A percentile compares a stretch with the other conserved stretches of the same genome.
Evolutionary conservation across 495 filamentous ascomycete species (phyloP).

Genomic region (Xylaria telfairii): DNA sequence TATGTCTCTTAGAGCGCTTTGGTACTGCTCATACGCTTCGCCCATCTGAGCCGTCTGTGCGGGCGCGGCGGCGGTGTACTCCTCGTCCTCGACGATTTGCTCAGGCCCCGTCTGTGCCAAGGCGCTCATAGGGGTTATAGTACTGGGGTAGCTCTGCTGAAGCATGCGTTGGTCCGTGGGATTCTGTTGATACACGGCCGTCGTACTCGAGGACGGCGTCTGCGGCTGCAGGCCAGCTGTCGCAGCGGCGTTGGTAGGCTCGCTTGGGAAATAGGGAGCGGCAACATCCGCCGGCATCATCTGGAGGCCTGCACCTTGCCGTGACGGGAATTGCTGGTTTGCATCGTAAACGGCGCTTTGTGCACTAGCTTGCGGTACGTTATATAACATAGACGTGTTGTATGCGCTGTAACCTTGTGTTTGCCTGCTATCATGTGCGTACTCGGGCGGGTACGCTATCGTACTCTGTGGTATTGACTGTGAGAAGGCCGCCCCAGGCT

Average conservation of each 20-base stretch:
- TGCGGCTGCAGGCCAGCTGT: conserved; percentile 52
- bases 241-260: conserved; percentile 68
- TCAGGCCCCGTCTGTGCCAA: conserved; percentile 49
- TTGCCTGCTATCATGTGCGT: conserved; percentile 58
- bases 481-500: conserved; percentile 56
- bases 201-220: conserved; percentile 45
- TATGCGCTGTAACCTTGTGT: conserved; percentile 56
- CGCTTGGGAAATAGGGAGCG: conserved; percentile 80
- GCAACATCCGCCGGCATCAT: conserved; percentile 70
- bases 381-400: conserved; percentile 75
- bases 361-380: conserved; percentile 71
- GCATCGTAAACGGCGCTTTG: conserved; percentile 76
- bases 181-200: conserved; percentile 57
- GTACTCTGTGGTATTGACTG: conserved; percentile 53
- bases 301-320: conserved; percentile 82
- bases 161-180: conserved; percentile 43
- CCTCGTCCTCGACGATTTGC: conserved; percentile 38
- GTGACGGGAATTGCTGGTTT: conserved; percentile 77
- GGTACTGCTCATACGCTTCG: conserved; percentile 76
- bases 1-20: conserved; percentile 71
- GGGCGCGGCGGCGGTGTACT: conserved; percentile 24
- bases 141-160: conserved; percentile 53
- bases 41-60: conserved; percentile 48
- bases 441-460: conserved; percentile 62
- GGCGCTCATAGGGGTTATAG: conserved; percentile 48